Evolutionary conservation across 1,284 basidiomycete species (phyloP).

Genomic region (Cryptococcus amylolentus): DNA sequence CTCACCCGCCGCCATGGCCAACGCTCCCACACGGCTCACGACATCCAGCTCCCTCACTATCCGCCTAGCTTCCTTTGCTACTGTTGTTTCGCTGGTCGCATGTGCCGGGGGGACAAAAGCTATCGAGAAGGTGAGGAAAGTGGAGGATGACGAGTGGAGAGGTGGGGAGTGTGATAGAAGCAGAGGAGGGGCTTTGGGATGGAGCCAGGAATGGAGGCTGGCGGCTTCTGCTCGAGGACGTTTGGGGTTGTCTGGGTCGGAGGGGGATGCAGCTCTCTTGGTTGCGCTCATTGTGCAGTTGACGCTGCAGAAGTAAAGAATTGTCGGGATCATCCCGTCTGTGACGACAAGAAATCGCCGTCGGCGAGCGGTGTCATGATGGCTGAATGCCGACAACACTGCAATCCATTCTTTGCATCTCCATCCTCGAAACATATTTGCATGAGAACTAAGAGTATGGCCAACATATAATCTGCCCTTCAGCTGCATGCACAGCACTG

Average conservation of each 20-base stretch:
- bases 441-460: too few relatives aligned
- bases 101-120: conserved; percentile 28
- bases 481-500: too few relatives aligned
- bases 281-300: not conserved
- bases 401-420: too few relatives aligned
- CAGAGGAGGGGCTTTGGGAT: conserved; percentile 24
- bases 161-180: conserved; percentile 29
- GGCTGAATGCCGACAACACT: too few relatives aligned
- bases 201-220: conserved; percentile 38
- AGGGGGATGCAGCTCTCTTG: not conserved
- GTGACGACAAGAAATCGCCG: not conserved
- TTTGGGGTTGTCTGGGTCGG: not conserved
- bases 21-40: conserved; percentile 23
- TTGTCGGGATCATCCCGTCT: too few relatives aligned
- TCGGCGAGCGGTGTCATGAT: not conserved
- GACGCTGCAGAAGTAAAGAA: not conserved
- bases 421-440: too few relatives aligned
- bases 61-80: conserved; percentile 33
- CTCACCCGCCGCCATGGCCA: conserved; percentile 24
- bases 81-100: conserved; percentile 17
- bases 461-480: too few relatives aligned
- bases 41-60: conserved; percentile 41
- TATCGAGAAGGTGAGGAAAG: conserved; percentile 37
- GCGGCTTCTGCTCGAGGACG: not conserved
- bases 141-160: conserved; percentile 34